Percentiles rank a stretch among this genome's conserved stretches.
These are phyloP conservation scores for Herpetospermum pedunculosum DNA, from an alignment of 306 rosid species.

Conservation along the genomic window DNA sequence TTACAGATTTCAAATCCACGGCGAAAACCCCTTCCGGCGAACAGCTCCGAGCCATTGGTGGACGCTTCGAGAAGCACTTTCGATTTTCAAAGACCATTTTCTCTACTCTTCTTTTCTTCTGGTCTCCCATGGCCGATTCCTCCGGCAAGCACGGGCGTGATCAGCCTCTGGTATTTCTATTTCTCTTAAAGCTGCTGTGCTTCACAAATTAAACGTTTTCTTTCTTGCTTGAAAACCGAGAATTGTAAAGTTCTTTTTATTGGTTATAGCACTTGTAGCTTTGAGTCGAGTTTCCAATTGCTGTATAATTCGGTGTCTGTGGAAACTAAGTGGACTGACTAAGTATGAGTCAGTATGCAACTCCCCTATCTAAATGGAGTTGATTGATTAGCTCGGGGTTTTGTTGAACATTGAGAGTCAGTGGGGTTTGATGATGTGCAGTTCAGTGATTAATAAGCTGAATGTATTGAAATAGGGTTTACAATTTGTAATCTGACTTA, in stretches of 20 bases:
- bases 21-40: neutral
- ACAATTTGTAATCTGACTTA: neutral
- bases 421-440: neutral
- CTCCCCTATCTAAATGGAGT: neutral
- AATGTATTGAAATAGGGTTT: neutral
- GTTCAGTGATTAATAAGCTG: neutral
- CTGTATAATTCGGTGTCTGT: neutral
- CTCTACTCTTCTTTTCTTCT: neutral
- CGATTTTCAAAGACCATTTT: neutral
- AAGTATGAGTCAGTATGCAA: neutral
- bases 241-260: neutral
- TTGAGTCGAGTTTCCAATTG: neutral
- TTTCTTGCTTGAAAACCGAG: neutral
- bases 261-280: neutral
- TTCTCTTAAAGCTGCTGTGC: neutral
- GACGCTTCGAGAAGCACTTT: neutral
- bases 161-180: constrained; percentile 26
- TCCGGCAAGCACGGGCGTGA: constrained; percentile 46
- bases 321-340: neutral
- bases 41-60: neutral
- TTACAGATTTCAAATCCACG: neutral
- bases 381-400: neutral
- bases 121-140: constrained; percentile 27
- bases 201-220: neutral
- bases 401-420: neutral